Evolutionary conservation across 331 rosid species (phyloP), one percentile per base, ranked within the genome.

Genomic region (Rhamnella rubrinervis): DNA sequence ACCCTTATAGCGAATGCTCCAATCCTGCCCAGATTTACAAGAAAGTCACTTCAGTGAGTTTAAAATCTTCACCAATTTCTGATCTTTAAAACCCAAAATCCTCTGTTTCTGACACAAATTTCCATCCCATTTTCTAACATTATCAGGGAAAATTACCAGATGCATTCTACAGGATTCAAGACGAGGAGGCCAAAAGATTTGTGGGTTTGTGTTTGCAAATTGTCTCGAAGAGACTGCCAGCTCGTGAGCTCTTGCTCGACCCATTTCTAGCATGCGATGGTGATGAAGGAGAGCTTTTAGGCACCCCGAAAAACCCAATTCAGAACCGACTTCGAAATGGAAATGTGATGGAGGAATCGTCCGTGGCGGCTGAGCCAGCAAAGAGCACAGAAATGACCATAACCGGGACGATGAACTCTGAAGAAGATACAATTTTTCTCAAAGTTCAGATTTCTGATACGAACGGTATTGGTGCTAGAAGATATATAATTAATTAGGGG

Each of bases 11-110:
- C 67, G 97, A 93, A 72, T 93, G 98, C 81, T 77, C 89, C 57
- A 93, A 93, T 52, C 92, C 98, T 13, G 98, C 98, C 71, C 98
- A 93, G 75, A 93, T 93, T 19, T 93, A 90, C 87, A 93, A 90
- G 84, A 93, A 87, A 87, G 98, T 93, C 51, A 87, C 95, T 55
- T 76, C 91, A 23, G 98, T 90, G 78, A 82, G 89, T 56, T 60
- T 67, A 18, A 46, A 37, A 26, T 19, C 15, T 61, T 28, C 7
- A 8, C 49, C n/a, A 37, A 11, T 21, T 12, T 20, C 17, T 56
- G 1, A 17, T 28, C 13, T 23, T 19, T 57, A 0, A 55, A 57
- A 1, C 8, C 13, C 25, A 15, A 49, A 51, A 7, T 38, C 3
- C 1, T 58, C 2, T 23, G 38, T 4, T 8, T 44, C 25, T 58